Percentiles rank a stretch among this genome's conserved stretches.
Conservation (phyloP, 345 rosid species). For the Raphanus raphanistrum region DNA sequence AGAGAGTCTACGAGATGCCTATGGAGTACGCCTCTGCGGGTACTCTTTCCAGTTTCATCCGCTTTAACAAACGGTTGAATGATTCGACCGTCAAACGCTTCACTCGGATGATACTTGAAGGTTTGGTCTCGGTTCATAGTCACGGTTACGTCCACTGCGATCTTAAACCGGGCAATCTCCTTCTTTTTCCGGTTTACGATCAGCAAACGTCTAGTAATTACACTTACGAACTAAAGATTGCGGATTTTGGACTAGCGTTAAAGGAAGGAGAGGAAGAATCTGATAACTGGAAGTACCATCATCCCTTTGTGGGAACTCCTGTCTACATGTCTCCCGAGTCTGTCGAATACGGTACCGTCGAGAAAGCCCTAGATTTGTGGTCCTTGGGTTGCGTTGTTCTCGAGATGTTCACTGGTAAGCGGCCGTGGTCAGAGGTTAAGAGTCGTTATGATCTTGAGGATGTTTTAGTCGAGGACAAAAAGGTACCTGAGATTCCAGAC, state of each 20-base stretch:
- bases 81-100: neutral
- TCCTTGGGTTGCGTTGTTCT: slow-evolving; percentile 34
- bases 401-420: slow-evolving; percentile 25
- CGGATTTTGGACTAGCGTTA: neutral
- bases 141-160: neutral
- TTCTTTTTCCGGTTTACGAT: neutral
- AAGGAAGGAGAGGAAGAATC: neutral
- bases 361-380: slow-evolving; percentile 36
- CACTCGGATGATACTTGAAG: neutral
- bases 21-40: neutral
- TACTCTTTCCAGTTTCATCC: neutral
- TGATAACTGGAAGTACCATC: neutral
- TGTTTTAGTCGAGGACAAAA: neutral
- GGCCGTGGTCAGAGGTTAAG: slow-evolving; percentile 11
- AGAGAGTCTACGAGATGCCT: neutral
- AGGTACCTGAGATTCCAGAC: slow-evolving; percentile 16
- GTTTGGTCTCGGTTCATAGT: neutral
- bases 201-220: neutral
- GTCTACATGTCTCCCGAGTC: slow-evolving; percentile 33
- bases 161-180: neutral
- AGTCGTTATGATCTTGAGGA: neutral
- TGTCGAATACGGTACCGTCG: neutral
- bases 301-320: neutral
- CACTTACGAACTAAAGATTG: neutral
- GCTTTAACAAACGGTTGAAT: neutral